Conservation (phyloP, 129 eudicot genomes). For the Artemisia annua region DNA sequence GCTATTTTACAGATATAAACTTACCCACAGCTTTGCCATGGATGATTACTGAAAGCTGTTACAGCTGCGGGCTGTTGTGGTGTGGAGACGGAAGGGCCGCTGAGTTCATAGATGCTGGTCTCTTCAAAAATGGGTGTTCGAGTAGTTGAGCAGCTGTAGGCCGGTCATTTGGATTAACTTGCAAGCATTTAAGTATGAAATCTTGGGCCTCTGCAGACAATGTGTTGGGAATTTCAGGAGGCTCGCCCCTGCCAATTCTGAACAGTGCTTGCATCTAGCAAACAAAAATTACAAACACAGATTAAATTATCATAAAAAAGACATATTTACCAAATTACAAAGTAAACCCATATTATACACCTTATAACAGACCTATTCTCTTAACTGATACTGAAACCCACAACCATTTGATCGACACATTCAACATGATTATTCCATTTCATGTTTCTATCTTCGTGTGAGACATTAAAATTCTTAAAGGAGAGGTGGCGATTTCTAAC, state of each 20-base stretch:
- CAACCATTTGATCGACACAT: background rate
- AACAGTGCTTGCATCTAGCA: conserved; percentile 76
- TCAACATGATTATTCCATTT: conserved; percentile 6
- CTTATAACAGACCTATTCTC: too few relatives aligned
- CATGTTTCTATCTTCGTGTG: background rate
- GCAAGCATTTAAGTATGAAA: conserved; percentile 66
- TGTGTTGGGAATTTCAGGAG: conserved; percentile 59
- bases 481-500: background rate
- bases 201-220: conserved; percentile 70
- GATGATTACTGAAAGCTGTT: conserved; percentile 5
- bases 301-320: background rate
- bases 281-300: conserved; percentile 17
- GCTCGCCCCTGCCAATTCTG: conserved; percentile 73
- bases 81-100: conserved; percentile 42
- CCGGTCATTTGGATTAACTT: conserved; percentile 63
- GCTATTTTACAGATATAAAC: conserved; percentile 7
- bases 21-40: background rate
- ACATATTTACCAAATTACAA: background rate
- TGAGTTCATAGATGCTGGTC: conserved; percentile 34
- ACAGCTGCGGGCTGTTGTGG: conserved; percentile 20
- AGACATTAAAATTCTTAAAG: background rate
- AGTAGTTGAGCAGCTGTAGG: conserved; percentile 75
- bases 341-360: background rate
- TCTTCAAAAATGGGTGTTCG: conserved; percentile 69
- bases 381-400: too few relatives aligned